Evolutionary conservation across 176 grass and related monocot species (phyloP).

Genomic region (Musa troglodytarum): DNA sequence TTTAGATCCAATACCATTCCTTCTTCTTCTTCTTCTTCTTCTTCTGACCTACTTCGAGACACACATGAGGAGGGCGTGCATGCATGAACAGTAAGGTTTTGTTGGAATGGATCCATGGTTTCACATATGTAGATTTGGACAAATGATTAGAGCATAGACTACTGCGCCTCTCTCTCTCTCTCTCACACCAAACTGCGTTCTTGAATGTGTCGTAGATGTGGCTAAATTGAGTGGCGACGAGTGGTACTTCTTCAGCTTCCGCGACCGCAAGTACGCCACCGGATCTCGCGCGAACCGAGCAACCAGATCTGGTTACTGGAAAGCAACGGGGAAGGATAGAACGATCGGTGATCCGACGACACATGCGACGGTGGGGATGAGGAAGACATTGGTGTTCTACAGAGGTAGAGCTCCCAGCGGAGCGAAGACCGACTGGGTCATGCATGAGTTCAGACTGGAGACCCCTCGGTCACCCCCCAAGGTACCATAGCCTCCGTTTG

Average conservation of each 20-base stretch:
- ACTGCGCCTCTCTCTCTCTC: too few relatives aligned
- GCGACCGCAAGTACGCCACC: conserved; percentile 57
- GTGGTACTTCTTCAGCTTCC: conserved; percentile 81
- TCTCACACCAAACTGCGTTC: background rate
- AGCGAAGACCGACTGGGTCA: conserved; percentile 51
- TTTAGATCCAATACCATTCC: background rate
- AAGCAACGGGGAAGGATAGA: conserved; percentile 64
- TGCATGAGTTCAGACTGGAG: conserved; percentile 72
- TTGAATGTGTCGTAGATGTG: conserved; percentile 28
- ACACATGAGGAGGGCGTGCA: too few relatives aligned
- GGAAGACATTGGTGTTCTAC: conserved; percentile 78
- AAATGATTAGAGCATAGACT: too few relatives aligned
- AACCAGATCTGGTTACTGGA: conserved; percentile 68
- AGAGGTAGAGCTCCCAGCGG: conserved; percentile 54
- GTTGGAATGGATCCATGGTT: too few relatives aligned
- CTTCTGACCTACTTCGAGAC: too few relatives aligned
- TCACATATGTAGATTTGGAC: too few relatives aligned
- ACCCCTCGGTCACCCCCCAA: conserved; percentile 31
- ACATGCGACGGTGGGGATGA: conserved; percentile 42
- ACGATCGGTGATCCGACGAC: conserved; percentile 24
- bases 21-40: too few relatives aligned
- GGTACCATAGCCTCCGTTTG: conserved; percentile 11
- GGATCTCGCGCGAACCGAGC: conserved; percentile 61
- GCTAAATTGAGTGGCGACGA: conserved; percentile 52
- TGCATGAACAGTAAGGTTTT: too few relatives aligned